Evolutionary conservation across 1,284 basidiomycete species (phyloP).

Genomic region (Ganoderma multipileum): DNA sequence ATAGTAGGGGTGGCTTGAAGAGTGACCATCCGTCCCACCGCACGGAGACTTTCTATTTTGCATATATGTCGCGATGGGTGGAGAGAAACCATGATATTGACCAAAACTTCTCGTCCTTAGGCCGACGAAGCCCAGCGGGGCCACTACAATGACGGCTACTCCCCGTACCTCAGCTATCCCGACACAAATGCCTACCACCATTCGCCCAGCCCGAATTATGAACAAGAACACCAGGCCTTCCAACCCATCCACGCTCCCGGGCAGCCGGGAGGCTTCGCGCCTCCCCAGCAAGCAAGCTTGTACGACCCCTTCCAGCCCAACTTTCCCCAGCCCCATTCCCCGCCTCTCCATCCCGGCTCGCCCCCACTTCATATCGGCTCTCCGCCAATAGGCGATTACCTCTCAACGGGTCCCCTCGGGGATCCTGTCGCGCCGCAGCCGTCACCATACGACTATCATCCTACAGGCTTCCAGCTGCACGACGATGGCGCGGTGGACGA

Average conservation of each 20-base stretch:
- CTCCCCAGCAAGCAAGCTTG: conserved; percentile 29
- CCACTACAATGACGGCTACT: conserved; percentile 41
- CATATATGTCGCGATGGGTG: not conserved
- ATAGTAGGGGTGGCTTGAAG: too few relatives aligned
- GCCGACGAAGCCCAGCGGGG: conserved; percentile 37
- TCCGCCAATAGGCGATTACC: conserved; percentile 23
- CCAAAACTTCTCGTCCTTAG: conserved; percentile 9
- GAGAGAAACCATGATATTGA: not conserved
- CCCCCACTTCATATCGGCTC: conserved; percentile 27
- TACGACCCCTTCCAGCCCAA: conserved; percentile 29
- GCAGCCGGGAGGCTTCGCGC: conserved; percentile 26
- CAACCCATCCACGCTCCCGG: conserved; percentile 40
- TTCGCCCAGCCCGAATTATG: conserved; percentile 40
- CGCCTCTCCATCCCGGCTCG: conserved; percentile 28
- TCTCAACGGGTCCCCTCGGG: conserved; percentile 25
- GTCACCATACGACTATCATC: conserved; percentile 22
- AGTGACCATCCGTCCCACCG: too few relatives aligned
- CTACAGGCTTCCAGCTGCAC: conserved; percentile 40
- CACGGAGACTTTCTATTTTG: too few relatives aligned
- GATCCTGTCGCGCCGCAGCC: conserved; percentile 36
- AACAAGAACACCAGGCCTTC: conserved; percentile 42
- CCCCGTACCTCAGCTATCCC: conserved; percentile 35
- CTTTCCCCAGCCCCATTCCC: conserved; percentile 30
- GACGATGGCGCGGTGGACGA: conserved; percentile 48
- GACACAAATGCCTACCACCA: conserved; percentile 36